Conservation (phyloP, 2,329 filamentous ascomycete species). For the Fusarium incarnatum region DNA sequence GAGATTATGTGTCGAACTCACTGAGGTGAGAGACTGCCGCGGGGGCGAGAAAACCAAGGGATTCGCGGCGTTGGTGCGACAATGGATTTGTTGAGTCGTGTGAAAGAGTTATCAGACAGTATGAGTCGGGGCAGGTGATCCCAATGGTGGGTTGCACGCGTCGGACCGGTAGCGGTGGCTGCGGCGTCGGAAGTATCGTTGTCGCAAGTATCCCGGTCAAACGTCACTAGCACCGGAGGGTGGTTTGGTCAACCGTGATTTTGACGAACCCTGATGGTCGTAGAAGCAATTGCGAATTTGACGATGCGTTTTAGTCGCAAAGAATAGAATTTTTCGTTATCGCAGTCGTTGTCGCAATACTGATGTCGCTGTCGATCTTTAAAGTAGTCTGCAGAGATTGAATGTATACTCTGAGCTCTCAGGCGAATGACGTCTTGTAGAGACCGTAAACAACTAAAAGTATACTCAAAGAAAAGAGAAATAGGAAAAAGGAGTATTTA, state of each 20-base stretch:
- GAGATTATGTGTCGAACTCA: conserved; percentile 34
- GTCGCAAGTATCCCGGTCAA: conserved; percentile 38
- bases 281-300: background rate
- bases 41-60: conserved; percentile 12
- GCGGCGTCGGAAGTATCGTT: conserved; percentile 27
- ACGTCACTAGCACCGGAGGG: conserved; percentile 14
- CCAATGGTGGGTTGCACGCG: conserved; percentile 32
- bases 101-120: conserved; percentile 5
- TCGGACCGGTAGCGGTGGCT: conserved; percentile 35
- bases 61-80: conserved; percentile 21
- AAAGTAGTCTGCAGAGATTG: conserved; percentile 13
- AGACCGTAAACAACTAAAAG: conserved; percentile 26
- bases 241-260: conserved; percentile 15
- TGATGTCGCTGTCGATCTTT: conserved; percentile 20
- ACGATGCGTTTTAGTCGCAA: background rate
- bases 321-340: background rate
- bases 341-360: background rate
- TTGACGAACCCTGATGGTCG: conserved; percentile 22
- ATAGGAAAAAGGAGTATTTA: conserved; percentile 1
- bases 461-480: conserved; percentile 7
- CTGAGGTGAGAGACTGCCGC: conserved; percentile 23
- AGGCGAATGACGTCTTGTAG: conserved; percentile 21
- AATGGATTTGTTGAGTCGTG: conserved; percentile 10
- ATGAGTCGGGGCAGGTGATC: conserved; percentile 19
- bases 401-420: conserved; percentile 4